Conservation (phyloP, 768 basidiomycete genomes). For the Tubosaeta brunneosetosa region DNA sequence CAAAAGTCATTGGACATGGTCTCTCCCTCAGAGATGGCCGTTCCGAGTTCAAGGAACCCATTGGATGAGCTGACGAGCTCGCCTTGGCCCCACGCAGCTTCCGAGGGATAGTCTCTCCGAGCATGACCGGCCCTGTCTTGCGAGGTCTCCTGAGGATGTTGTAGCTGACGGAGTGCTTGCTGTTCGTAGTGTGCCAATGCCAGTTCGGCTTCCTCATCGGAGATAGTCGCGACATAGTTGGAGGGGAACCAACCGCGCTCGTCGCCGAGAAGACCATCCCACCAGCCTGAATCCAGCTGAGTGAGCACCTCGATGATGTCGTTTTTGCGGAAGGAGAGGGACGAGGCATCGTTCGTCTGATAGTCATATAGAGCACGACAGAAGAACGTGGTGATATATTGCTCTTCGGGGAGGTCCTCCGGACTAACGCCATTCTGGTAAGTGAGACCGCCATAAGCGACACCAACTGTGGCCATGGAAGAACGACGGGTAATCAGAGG, state of each 20-base stretch:
- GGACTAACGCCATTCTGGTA: conserved; percentile 22
- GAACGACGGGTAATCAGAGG: neutral
- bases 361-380: conserved; percentile 93
- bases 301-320: conserved; percentile 94
- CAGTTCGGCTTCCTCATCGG: conserved; percentile 75
- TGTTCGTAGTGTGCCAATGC: conserved; percentile 40
- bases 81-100: conserved; percentile 42
- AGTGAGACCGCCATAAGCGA: conserved; percentile 17
- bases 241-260: conserved; percentile 97
- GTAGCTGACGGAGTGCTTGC: conserved; percentile 11
- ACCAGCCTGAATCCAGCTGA: conserved; percentile 92
- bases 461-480: conserved; percentile 25
- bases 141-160: conserved; percentile 11
- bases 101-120: conserved; percentile 28
- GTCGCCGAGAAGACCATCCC: conserved; percentile 90
- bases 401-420: conserved; percentile 46
- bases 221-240: conserved; percentile 82
- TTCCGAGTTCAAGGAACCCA: conserved; percentile 31
- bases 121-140: conserved; percentile 9
- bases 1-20: conserved; percentile 72
- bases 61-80: conserved; percentile 34
- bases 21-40: conserved; percentile 23
- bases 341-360: conserved; percentile 79
- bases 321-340: conserved; percentile 79
- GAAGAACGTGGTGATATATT: conserved; percentile 66